Evolutionary conservation across 1,284 basidiomycete genomes (phyloP).

Genomic region (Sanghuangporus weigelae): DNA sequence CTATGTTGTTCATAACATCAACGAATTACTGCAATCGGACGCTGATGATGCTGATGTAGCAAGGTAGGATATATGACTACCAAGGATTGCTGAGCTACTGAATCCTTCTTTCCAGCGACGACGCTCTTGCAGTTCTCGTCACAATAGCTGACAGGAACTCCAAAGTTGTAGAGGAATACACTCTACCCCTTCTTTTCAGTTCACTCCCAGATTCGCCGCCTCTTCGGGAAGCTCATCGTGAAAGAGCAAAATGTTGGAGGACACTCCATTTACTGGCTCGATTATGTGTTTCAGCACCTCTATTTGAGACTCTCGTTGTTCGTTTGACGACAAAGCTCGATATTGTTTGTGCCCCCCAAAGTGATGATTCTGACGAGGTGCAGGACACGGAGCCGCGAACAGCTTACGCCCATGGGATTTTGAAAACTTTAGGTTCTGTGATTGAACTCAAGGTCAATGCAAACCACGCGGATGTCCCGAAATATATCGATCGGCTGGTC

Average conservation of each 20-base stretch:
- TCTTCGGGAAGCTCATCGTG: conserved; percentile 43
- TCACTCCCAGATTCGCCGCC: conserved; percentile 69
- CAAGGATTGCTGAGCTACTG: not conserved
- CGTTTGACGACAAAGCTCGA: conserved; percentile 80
- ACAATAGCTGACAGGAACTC: conserved; percentile 61
- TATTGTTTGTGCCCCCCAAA: conserved; percentile 47
- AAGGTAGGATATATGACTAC: conserved; percentile 35
- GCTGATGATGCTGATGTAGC: conserved; percentile 52
- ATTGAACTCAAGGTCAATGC: conserved; percentile 60
- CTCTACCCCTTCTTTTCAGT: conserved; percentile 76
- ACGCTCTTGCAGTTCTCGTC: conserved; percentile 64
- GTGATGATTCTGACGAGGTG: conserved; percentile 12
- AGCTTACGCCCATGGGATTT: conserved; percentile 82
- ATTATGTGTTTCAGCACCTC: conserved; percentile 69
- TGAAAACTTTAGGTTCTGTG: conserved; percentile 62
- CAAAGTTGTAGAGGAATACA: conserved; percentile 68
- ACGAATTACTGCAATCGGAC: conserved; percentile 60
- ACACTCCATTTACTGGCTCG: conserved; percentile 68
- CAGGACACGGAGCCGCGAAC: conserved; percentile 49
- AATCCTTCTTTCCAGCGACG: conserved; percentile 42
- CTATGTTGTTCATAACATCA: conserved; percentile 73
- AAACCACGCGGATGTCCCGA: conserved; percentile 66
- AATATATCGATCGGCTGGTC: conserved; percentile 73
- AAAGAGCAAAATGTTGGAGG: conserved; percentile 62
- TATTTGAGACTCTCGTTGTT: conserved; percentile 84